A percentile compares a stretch with the other conserved stretches of the same genome.
Evolutionary conservation across 2,329 filamentous ascomycete genomes (phyloP).

Genomic region (Cladosporium sp.): DNA sequence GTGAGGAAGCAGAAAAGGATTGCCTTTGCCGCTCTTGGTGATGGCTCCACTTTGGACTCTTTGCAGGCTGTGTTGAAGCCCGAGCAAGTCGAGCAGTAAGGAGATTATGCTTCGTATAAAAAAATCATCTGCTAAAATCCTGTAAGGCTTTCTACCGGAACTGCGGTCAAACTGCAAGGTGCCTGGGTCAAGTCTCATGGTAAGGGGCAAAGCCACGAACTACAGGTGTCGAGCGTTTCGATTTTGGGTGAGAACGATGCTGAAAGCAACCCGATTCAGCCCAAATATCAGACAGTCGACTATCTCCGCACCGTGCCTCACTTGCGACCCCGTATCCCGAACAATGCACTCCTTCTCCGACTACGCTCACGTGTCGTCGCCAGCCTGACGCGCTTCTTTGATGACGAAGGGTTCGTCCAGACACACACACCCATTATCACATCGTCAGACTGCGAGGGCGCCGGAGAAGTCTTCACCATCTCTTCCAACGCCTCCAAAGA

Average conservation of each 20-base stretch:
- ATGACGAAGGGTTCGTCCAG: conserved; percentile 69
- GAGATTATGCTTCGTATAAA: conserved; percentile 37
- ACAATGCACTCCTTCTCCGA: conserved; percentile 77
- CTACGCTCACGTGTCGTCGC: conserved; percentile 79
- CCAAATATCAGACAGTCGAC: conserved; percentile 90
- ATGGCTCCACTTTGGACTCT: conserved; percentile 78
- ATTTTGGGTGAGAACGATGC: conserved; percentile 77
- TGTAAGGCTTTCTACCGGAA: conserved; percentile 75
- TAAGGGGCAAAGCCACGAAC: conserved; percentile 72
- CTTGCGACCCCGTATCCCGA: conserved; percentile 75
- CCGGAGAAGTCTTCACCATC: conserved; percentile 87
- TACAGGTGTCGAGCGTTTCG: conserved; percentile 69
- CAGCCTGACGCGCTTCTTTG: conserved; percentile 74
- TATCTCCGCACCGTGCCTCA: conserved; percentile 88
- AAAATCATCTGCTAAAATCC: conserved; percentile 8
- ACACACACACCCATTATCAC: conserved; percentile 93
- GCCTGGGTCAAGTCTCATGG: conserved; percentile 70
- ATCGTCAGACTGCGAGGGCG: conserved; percentile 95
- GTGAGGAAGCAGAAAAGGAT: conserved; percentile 82
- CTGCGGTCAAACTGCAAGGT: conserved; percentile 75
- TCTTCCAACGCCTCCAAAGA: conserved; percentile 28
- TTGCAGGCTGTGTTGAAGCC: conserved; percentile 80
- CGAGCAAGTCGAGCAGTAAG: conserved; percentile 68
- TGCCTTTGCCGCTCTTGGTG: conserved; percentile 80
- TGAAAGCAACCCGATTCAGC: conserved; percentile 90